Evolutionary conservation across 2,329 filamentous ascomycete genomes (phyloP), one percentile per base, ranked within the genome.

Genomic region (Colletotrichum eleusines): DNA sequence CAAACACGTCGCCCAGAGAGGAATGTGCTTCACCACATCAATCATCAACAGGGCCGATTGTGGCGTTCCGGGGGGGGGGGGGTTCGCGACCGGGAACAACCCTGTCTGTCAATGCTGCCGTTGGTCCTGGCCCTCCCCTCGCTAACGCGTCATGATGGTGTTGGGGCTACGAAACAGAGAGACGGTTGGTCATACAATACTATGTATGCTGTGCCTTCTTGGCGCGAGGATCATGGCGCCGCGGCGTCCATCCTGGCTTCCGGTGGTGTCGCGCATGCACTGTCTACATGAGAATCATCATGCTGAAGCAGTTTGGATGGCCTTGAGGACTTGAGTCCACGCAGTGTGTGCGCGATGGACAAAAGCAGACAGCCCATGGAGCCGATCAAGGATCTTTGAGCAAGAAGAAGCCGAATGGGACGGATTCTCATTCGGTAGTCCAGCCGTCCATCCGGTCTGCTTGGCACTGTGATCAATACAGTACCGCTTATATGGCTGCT

Each of bases 1-100:
- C 68, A 71, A 71, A 68, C 68, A 63, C 51, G n/a, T 50, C 23
- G 35, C 68, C 42, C 9, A 20, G 44, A 55, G n/a, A 63, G 68
- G 68, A 67, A 59, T 53, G 28, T 44, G 50, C 48, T 44, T 63
- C 55, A 31, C 61, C 16, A 55, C 48, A 18, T 7, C 33, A 26
- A 54, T 65, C 18, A 53, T 57, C 57, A 61, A 61, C 51, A 35
- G 33, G 28, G 38, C 31, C 57, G 31, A 69, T 8, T 50, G 26
- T 28, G 57, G 63, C 57, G 57, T 35, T 23, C 53, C n/a, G n/a
- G 31, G 35, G 31, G 38, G 35, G 16, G 40, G 33, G 63, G 38
- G 42, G 2, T 40, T 42, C 54, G 42, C 42, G 20, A 42, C 35
- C 46, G 9, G 63, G 38, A 38, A n/a, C 66, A 46, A 54, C 53